phyloP scores from a whole-genome alignment of 2,329 filamentous ascomycete species.

The Drechslerella dactyloides region DNA sequence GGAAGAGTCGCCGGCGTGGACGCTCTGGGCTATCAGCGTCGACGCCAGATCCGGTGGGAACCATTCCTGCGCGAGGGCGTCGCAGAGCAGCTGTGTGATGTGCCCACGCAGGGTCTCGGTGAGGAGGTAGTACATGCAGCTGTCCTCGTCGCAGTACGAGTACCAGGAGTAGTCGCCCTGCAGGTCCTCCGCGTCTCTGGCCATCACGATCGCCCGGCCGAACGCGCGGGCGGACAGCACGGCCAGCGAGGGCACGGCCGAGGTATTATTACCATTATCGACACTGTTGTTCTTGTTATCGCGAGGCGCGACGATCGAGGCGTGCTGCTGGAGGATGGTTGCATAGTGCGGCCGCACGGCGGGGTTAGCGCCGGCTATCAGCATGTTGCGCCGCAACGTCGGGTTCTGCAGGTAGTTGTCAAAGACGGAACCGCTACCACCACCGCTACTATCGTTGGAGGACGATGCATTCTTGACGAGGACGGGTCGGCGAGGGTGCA shows the following conservation, averaged over 20 bases:
- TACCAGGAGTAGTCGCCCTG: slow-evolving; percentile 45
- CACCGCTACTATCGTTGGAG: no score
- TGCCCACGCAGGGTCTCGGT: slow-evolving; percentile 39
- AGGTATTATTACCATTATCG: no score
- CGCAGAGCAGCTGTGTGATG: slow-evolving; percentile 37
- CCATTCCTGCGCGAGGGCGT: slow-evolving; percentile 40
- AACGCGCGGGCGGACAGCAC: slow-evolving; percentile 32
- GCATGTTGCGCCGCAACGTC: slow-evolving; percentile 17
- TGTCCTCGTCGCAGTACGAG: slow-evolving; percentile 43
- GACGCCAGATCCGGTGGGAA: slow-evolving; percentile 37
- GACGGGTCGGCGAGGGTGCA: slow-evolving; percentile 25
- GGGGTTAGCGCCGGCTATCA: slow-evolving; percentile 23
- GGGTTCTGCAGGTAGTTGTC: slow-evolving; percentile 42
- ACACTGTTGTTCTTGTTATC: no score
- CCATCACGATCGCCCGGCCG: slow-evolving; percentile 39
- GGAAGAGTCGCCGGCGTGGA: slow-evolving; percentile 21
- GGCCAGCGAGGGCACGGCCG: slow-evolving; percentile 26
- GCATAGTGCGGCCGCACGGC: slow-evolving; percentile 31
- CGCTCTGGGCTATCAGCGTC: slow-evolving; percentile 44
- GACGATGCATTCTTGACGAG: slow-evolving; percentile 1
- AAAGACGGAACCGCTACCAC: slow-evolving; percentile 16
- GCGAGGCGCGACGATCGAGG: slow-evolving; percentile 23
- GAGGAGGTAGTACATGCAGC: slow-evolving; percentile 32
- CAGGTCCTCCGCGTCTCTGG: slow-evolving; percentile 26
- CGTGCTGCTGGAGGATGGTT: slow-evolving; percentile 33